Evolutionary conservation across 2,329 filamentous ascomycete species (phyloP).

Genomic region (Botryotinia calthae): DNA sequence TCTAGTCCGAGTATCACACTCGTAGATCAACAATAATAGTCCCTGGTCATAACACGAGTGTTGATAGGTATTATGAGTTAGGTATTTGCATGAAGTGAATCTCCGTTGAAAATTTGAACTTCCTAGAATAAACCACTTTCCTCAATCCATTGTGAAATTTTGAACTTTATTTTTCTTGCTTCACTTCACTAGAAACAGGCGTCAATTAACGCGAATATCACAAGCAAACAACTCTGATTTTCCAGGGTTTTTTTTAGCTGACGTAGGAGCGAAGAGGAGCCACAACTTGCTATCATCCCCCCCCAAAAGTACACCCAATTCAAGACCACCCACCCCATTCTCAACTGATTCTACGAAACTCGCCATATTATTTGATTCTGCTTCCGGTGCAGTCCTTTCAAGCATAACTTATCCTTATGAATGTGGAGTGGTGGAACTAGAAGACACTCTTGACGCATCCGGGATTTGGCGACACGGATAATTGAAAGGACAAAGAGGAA

Average conservation of each 20-base stretch:
- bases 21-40: neutral
- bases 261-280: constrained; percentile 15
- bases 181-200: neutral
- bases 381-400: neutral
- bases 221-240: constrained; percentile 16
- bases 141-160: neutral
- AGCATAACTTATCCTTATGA: neutral
- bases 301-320: constrained; percentile 6
- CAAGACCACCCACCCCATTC: neutral
- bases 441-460: constrained; percentile 12
- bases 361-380: neutral
- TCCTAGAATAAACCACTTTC: neutral
- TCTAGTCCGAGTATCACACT: neutral
- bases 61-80: neutral
- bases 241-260: constrained; percentile 19
- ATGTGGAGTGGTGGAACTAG: neutral
- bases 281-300: constrained; percentile 12
- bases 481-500: constrained; percentile 13
- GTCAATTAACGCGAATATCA: constrained; percentile 6
- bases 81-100: neutral
- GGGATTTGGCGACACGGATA: constrained; percentile 10
- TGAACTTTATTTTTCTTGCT: too few relatives aligned
- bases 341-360: neutral
- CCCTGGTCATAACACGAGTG: neutral
- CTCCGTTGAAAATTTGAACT: neutral